phyloP scores from a whole-genome alignment of 164 flowering plant genomes.

The Aristolochia fimbriata region DNA sequence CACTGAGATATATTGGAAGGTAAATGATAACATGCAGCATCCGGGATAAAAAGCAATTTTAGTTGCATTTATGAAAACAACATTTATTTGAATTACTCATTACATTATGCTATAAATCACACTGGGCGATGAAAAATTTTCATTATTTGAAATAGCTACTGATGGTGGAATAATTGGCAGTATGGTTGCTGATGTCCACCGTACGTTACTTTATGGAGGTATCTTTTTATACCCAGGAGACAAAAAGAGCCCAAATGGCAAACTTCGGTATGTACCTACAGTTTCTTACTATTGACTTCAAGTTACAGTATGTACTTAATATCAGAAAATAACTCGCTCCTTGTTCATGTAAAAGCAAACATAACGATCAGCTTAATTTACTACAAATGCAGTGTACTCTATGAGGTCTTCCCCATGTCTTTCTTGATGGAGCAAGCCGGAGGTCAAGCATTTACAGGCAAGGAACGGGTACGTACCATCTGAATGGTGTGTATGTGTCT shows the following conservation, averaged over 20 bases:
- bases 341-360: not conserved
- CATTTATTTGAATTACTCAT: no score
- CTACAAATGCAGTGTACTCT: slow-evolving; percentile 55
- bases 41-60: no score
- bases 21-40: slow-evolving; percentile 9
- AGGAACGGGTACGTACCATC: slow-evolving; percentile 46
- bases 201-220: slow-evolving; percentile 97
- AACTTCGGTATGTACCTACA: slow-evolving; percentile 56
- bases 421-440: slow-evolving; percentile 94
- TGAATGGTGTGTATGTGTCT: no score
- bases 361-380: not conserved
- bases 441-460: slow-evolving; percentile 83
- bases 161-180: slow-evolving; percentile 25
- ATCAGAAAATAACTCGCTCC: not conserved
- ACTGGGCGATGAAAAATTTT: not conserved
- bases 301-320: no score
- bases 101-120: not conserved
- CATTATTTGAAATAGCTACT: not conserved
- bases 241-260: slow-evolving; percentile 92
- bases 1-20: slow-evolving; percentile 97
- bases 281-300: not conserved
- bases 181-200: slow-evolving; percentile 99
- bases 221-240: slow-evolving; percentile 95
- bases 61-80: no score
- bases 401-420: slow-evolving; percentile 92